Percentiles rank a stretch among this genome's conserved stretches.
Conservation (phyloP, 106 monocot genomes). For the Dendrobium huoshanense region DNA sequence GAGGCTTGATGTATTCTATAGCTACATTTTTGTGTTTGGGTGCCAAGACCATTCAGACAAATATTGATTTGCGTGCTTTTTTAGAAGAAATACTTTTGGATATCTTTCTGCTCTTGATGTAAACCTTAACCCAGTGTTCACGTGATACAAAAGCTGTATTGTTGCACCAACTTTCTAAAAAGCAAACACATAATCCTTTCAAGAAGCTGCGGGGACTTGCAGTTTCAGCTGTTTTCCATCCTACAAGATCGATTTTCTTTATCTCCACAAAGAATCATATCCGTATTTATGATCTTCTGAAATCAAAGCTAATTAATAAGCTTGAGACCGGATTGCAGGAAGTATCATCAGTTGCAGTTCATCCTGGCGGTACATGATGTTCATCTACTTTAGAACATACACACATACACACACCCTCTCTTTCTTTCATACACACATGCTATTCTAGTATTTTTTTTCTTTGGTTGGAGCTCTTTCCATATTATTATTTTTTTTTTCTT, state of each 20-base stretch:
- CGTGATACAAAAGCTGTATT: conserved; percentile 89
- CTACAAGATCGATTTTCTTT: conserved; percentile 60
- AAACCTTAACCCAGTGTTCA: conserved; percentile 52
- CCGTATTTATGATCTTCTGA: conserved; percentile 79
- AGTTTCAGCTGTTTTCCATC: conserved; percentile 83
- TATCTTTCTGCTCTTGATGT: background rate
- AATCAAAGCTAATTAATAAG: conserved; percentile 68
- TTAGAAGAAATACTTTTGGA: background rate
- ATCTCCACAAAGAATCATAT: conserved; percentile 87
- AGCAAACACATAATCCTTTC: conserved; percentile 62
- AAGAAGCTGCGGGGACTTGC: conserved; percentile 83
- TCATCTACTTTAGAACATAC: background rate
- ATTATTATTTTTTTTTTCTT: background rate
- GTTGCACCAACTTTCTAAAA: conserved; percentile 90
- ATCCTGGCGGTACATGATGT: conserved; percentile 59
- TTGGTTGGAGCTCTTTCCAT: background rate
- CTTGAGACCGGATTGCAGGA: conserved; percentile 82
- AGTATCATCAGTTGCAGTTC: conserved; percentile 82
- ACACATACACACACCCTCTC: background rate
- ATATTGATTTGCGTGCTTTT: background rate
- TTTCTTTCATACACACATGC: background rate
- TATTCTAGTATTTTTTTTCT: background rate
- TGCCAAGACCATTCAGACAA: background rate
- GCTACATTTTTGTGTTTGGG: background rate
- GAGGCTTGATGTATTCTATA: background rate